Conservation (phyloP, 768 basidiomycete genomes). For the Dentipellis sp. region DNA sequence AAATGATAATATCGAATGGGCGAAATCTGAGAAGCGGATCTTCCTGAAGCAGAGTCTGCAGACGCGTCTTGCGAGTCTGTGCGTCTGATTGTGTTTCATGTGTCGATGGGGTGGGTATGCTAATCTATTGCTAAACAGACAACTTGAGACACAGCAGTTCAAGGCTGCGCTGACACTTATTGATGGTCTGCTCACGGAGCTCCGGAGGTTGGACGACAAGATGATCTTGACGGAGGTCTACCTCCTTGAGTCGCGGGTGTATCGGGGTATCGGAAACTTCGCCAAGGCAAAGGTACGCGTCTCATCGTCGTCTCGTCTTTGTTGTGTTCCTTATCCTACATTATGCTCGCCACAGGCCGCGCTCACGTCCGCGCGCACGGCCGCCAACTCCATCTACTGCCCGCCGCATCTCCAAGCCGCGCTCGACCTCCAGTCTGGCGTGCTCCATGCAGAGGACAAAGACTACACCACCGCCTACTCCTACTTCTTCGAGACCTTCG, state of each 20-base stretch:
- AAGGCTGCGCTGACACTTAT: constrained; percentile 75
- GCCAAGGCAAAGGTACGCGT: constrained; percentile 74
- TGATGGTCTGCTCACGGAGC: constrained; percentile 81
- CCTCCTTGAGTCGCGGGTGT: constrained; percentile 85
- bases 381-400: constrained; percentile 94
- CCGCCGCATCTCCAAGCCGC: constrained; percentile 56
- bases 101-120: background rate
- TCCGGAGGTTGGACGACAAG: constrained; percentile 93
- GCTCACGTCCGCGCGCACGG: constrained; percentile 83
- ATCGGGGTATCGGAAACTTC: constrained; percentile 82
- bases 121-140: constrained; percentile 29
- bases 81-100: constrained; percentile 14
- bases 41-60: constrained; percentile 94
- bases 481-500: constrained; percentile 96
- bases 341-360: constrained; percentile 47
- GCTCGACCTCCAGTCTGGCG: constrained; percentile 62
- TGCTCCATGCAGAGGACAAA: constrained; percentile 94
- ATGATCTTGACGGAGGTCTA: constrained; percentile 97
- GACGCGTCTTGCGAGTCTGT: constrained; percentile 76
- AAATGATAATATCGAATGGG: constrained; percentile 88
- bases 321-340: background rate
- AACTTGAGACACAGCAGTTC: constrained; percentile 69
- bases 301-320: background rate
- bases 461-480: constrained; percentile 96
- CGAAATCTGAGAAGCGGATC: constrained; percentile 83